Percentiles rank a stretch among this genome's conserved stretches.
These are phyloP conservation scores for Penicillium daleae DNA, from an alignment of 495 filamentous ascomycete genomes.

Conservation along the genomic window DNA sequence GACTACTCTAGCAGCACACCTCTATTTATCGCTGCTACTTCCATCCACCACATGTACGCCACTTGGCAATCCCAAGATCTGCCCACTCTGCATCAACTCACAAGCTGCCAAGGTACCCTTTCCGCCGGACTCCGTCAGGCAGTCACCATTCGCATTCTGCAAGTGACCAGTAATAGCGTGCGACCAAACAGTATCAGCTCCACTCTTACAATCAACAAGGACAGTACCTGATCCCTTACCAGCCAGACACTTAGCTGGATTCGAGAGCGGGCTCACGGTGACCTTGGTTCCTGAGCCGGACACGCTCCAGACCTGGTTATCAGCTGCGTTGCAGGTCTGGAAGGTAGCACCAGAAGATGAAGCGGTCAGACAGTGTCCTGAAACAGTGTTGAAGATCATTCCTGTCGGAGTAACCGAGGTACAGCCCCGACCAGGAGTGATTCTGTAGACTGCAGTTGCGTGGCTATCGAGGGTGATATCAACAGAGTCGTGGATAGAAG, in stretches of 20 bases:
- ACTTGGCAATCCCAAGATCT: constrained; percentile 41
- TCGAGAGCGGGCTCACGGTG: constrained; percentile 30
- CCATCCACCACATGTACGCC: constrained; percentile 25
- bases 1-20: too few relatives aligned
- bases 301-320: constrained; percentile 37
- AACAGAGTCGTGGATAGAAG: constrained; percentile 16
- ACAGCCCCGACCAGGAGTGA: constrained; percentile 25
- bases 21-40: neutral
- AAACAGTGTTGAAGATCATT: constrained; percentile 39
- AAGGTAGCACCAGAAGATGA: constrained; percentile 19
- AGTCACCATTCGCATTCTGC: constrained; percentile 24
- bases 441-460: constrained; percentile 33
- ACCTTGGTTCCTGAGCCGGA: constrained; percentile 22
- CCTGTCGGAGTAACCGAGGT: constrained; percentile 32
- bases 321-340: constrained; percentile 26
- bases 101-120: constrained; percentile 17
- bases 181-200: constrained; percentile 26
- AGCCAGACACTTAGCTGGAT: constrained; percentile 26
- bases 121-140: constrained; percentile 29
- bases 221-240: constrained; percentile 2
- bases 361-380: constrained; percentile 37
- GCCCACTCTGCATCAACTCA: constrained; percentile 24
- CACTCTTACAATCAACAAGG: constrained; percentile 22
- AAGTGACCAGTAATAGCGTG: constrained; percentile 35
- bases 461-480: constrained; percentile 31